Conservation (phyloP, 371 early-diverging fungal species). For the Mucor ambiguus region DNA sequence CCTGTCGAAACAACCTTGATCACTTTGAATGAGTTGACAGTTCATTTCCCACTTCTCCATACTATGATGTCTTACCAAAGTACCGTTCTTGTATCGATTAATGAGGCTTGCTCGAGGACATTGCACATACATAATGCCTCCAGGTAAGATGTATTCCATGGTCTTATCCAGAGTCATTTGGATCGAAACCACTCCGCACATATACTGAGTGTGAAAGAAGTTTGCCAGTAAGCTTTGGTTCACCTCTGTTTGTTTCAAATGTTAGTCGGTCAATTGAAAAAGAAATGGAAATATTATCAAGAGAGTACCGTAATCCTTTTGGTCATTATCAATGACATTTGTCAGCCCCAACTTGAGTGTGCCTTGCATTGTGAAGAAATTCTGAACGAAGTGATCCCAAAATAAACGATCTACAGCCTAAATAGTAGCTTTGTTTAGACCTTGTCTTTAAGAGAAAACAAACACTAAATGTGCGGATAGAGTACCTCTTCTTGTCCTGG, state of each 20-base stretch:
- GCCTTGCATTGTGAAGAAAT: conserved; percentile 36
- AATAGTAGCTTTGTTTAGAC: neutral
- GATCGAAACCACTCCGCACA: conserved; percentile 41
- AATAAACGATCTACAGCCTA: conserved; percentile 34
- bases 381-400: conserved; percentile 43
- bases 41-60: neutral
- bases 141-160: conserved; percentile 41
- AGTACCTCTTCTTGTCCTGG: conserved; percentile 38
- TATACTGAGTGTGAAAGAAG: conserved; percentile 46
- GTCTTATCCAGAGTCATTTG: conserved; percentile 48
- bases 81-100: conserved; percentile 36
- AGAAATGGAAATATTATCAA: neutral
- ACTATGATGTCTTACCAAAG: conserved; percentile 28
- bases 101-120: conserved; percentile 47
- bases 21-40: neutral
- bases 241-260: conserved; percentile 25
- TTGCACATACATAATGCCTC: conserved; percentile 39
- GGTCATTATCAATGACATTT: conserved; percentile 27
- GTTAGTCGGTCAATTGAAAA: neutral
- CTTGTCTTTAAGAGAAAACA: neutral
- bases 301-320: conserved; percentile 31
- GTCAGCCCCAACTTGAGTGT: conserved; percentile 33
- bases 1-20: conserved; percentile 37
- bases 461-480: neutral
- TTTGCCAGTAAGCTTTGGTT: conserved; percentile 30